These are phyloP conservation scores for Ophiognomonia clavigignenti-juglandacearum DNA, from an alignment of 2,329 filamentous ascomycete species.

Conservation along the genomic window DNA sequence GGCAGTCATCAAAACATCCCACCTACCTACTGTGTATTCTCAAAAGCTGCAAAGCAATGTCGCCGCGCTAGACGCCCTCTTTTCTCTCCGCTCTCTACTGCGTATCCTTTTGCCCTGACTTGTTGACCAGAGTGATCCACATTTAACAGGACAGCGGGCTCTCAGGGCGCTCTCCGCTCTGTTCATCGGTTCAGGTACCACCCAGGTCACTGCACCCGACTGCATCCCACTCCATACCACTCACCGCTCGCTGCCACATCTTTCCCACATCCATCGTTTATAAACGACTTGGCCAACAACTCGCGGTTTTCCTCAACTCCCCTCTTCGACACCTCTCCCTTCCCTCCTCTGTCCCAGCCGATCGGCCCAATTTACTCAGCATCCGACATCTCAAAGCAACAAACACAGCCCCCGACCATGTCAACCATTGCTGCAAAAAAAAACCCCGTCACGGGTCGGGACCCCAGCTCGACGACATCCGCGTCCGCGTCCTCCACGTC, in stretches of 20 bases:
- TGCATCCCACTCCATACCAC: conserved; percentile 14
- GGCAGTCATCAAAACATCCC: not conserved
- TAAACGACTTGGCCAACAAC: conserved; percentile 13
- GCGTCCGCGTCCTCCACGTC: conserved; percentile 30
- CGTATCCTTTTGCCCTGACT: not conserved
- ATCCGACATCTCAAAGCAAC: conserved; percentile 1
- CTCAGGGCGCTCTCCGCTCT: conserved; percentile 9
- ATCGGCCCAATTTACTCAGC: not conserved
- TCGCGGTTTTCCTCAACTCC: not conserved
- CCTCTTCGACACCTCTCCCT: conserved; percentile 4
- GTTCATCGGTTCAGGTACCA: too few relatives aligned
- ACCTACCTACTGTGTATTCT: not conserved
- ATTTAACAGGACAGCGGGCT: conserved; percentile 13
- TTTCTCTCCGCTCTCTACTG: conserved; percentile 1
- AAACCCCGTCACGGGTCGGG: conserved; percentile 43
- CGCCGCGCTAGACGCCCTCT: conserved; percentile 13
- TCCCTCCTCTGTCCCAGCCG: not conserved
- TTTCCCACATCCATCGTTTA: conserved; percentile 9
- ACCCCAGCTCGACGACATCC: conserved; percentile 29
- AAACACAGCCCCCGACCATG: conserved; percentile 30
- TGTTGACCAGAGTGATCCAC: conserved; percentile 8
- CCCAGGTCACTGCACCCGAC: too few relatives aligned
- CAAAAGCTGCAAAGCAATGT: too few relatives aligned
- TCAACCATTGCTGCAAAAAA: conserved; percentile 48
- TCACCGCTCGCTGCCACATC: conserved; percentile 13